phyloP scores from a whole-genome alignment of 352 stramenopile genomes.

The Phytophthora fragariae region DNA sequence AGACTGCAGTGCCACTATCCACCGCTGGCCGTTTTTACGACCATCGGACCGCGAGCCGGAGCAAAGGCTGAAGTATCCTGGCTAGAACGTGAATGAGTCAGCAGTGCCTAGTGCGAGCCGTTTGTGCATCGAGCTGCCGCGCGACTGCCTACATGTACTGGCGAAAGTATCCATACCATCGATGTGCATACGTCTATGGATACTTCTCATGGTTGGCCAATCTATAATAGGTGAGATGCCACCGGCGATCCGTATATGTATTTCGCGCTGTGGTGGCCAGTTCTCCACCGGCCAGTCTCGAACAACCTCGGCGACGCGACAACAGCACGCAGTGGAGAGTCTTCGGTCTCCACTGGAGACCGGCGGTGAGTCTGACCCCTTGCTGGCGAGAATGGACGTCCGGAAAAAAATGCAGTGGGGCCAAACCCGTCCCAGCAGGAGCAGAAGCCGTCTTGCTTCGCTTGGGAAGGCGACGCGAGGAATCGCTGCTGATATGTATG shows the following conservation, averaged over 20 bases:
- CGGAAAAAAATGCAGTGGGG: slow-evolving; percentile 12
- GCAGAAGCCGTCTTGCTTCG: slow-evolving; percentile 14
- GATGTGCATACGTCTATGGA: neutral
- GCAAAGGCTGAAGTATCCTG: neutral
- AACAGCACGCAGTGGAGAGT: neutral
- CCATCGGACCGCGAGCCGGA: slow-evolving; percentile 2
- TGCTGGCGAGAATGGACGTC: slow-evolving; percentile 2
- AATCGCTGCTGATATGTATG: neutral
- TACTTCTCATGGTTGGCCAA: neutral
- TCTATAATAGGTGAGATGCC: no score
- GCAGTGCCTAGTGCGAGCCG: neutral
- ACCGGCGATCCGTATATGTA: neutral
- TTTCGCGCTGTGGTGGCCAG: slow-evolving; percentile 4
- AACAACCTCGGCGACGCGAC: neutral
- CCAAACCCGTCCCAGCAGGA: slow-evolving; percentile 1
- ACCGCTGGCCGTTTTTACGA: neutral
- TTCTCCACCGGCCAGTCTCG: slow-evolving; percentile 2
- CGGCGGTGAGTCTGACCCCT: slow-evolving; percentile 2
- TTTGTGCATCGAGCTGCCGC: neutral
- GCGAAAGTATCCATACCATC: neutral
- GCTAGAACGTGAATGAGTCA: slow-evolving; percentile 7
- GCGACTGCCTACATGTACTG: neutral
- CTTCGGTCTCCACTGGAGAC: neutral
- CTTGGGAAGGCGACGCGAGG: neutral
- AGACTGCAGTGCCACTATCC: slow-evolving; percentile 4